Evolutionary conservation across 176 grass and related monocot species (phyloP), one percentile per base, ranked within the genome.

Genomic region (Musa troglodytarum): DNA sequence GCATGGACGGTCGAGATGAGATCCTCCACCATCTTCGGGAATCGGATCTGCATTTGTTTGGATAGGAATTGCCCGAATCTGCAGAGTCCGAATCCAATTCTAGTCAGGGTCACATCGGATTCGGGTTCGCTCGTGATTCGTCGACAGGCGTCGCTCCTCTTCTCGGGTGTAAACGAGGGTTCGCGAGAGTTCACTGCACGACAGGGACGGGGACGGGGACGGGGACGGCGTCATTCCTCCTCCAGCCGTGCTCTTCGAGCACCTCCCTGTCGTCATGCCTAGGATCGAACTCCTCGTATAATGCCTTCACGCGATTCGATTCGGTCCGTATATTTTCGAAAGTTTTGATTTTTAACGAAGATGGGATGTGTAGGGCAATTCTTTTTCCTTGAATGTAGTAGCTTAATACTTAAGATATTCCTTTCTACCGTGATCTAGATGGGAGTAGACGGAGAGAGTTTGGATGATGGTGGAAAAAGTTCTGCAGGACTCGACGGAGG

Each of bases 211-310:
- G 24, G 24, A 20, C 1, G 21, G 1, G n/a, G n/a, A 22, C 22
- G 22, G 22, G 22, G 22, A 22, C 22, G 22, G 23, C 73, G 85
- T 82, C 92, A 56, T 78, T 96, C 74, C 86, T 82, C 29, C 29
- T 29, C 29, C 2, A 29, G 69, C 89, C 11, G 92, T 96, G 56
- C 84, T 92, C 43, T 92, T 96, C 85, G 92, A 96, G 82, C 86
- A 89, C 16, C 89, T 92, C 43, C 92, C 92, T 15, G 81, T 96
- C 16, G 87, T 96, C 68, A 79, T 89, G 72, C 92, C 89, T 81
- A 87, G 92, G 80, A 92, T 92, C 77, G 82, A 92, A 80, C 92
- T 89, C 65, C 82, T 78, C 69, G 77, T 92, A 68, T 96, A 89
- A 43, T 54, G 75, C 4, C 20, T 54, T 28, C 22, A 19, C 71